Percentiles rank a stretch among this genome's conserved stretches.
Evolutionary conservation across 331 rosid genomes (phyloP).

Genomic region (Malus hybrid): DNA sequence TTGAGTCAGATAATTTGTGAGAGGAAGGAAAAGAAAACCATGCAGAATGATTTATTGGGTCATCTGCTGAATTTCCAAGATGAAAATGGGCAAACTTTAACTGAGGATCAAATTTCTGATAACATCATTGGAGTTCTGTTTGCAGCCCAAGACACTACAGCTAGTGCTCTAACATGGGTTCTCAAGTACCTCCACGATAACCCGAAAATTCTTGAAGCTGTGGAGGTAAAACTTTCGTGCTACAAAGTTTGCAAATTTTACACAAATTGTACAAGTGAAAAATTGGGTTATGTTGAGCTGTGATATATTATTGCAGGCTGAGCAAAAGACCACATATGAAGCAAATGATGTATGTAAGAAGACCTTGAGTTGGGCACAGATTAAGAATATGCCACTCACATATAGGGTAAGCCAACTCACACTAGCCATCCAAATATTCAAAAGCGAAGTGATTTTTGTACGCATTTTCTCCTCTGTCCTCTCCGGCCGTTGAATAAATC

Average conservation of each 20-base stretch:
- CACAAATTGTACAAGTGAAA: background rate
- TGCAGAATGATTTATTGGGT: slow-evolving; percentile 53
- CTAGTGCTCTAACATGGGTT: slow-evolving; percentile 82
- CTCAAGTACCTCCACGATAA: slow-evolving; percentile 83
- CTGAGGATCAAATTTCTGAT: slow-evolving; percentile 67
- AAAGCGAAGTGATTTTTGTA: background rate
- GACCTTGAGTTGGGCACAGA: slow-evolving; percentile 69
- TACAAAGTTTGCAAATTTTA: background rate
- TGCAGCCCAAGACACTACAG: slow-evolving; percentile 96
- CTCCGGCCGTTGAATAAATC: no score
- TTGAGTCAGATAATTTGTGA: slow-evolving; percentile 53
- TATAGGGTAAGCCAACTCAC: slow-evolving; percentile 34
- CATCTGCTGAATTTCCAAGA: slow-evolving; percentile 53
- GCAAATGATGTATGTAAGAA: slow-evolving; percentile 46
- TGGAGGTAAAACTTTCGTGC: slow-evolving; percentile 31
- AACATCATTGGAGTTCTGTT: slow-evolving; percentile 82
- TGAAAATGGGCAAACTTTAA: slow-evolving; percentile 41
- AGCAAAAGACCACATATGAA: slow-evolving; percentile 57
- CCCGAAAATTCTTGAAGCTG: slow-evolving; percentile 59
- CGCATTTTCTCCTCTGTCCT: no score
- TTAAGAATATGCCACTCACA: slow-evolving; percentile 70
- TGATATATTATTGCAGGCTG: slow-evolving; percentile 36
- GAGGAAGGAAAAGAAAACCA: slow-evolving; percentile 47
- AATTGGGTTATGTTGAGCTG: background rate
- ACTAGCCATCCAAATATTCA: background rate